Conservation (phyloP, 2,329 filamentous ascomycete species). For the Aurifilum marmelostoma region DNA sequence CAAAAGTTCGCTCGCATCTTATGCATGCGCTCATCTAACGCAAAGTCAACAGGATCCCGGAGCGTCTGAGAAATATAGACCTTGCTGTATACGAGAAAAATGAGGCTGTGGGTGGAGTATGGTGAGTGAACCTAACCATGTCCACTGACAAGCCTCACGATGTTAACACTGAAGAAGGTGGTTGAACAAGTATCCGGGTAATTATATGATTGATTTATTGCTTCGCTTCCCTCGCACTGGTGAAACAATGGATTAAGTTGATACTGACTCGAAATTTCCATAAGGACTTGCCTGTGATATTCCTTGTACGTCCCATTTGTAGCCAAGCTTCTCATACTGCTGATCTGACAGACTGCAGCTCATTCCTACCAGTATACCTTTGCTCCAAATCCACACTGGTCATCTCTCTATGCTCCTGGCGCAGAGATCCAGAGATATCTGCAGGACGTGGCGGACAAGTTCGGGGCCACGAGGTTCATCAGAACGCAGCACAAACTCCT, state of each 20-base stretch:
- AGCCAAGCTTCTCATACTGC: background rate
- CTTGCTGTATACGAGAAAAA: constrained; percentile 43
- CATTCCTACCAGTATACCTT: constrained; percentile 62
- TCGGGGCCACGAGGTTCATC: constrained; percentile 50
- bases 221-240: background rate
- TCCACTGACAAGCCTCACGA: background rate
- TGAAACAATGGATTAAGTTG: background rate
- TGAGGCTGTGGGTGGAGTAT: constrained; percentile 40
- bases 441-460: constrained; percentile 49
- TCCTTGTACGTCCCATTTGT: constrained; percentile 37
- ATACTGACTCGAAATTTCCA: constrained; percentile 4
- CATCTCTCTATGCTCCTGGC: constrained; percentile 52
- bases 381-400: constrained; percentile 59
- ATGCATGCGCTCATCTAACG: background rate
- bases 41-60: constrained; percentile 36
- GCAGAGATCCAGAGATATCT: constrained; percentile 55
- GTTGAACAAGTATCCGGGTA: constrained; percentile 41
- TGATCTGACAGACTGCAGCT: constrained; percentile 34
- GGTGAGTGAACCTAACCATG: constrained; percentile 32
- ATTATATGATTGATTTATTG: background rate
- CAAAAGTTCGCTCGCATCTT: background rate
- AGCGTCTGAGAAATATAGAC: constrained; percentile 40
- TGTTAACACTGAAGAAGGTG: constrained; percentile 32
- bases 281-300: constrained; percentile 42
- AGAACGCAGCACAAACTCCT: constrained; percentile 47